These are phyloP conservation scores for Baudoinia panamericana DNA, from an alignment of 495 filamentous ascomycete genomes.

Conservation along the genomic window DNA sequence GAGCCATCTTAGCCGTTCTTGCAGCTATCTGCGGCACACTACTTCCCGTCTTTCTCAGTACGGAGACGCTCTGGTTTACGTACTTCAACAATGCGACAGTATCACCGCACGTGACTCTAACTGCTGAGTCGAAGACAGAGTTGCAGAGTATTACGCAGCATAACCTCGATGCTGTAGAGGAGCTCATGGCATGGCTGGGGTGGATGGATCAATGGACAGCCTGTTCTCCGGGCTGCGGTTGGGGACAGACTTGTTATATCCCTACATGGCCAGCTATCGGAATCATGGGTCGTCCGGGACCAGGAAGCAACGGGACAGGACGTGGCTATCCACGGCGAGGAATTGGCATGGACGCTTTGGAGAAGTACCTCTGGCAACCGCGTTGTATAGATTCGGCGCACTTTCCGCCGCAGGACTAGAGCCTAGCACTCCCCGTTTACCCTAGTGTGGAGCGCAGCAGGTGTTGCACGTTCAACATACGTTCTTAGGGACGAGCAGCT, in stretches of 20 bases:
- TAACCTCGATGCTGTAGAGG: neutral
- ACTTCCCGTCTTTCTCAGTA: neutral
- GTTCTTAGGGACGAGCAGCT: too few relatives aligned
- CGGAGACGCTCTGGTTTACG: neutral
- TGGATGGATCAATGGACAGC: conserved; percentile 9
- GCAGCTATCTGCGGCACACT: conserved; percentile 1
- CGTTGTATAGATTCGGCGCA: conserved; percentile 1
- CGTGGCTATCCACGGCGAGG: neutral
- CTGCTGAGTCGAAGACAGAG: neutral
- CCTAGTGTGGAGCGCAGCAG: too few relatives aligned
- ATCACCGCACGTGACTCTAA: neutral
- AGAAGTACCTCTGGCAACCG: conserved; percentile 1
- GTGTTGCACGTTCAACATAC: too few relatives aligned
- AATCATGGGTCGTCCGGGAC: neutral
- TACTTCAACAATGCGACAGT: conserved; percentile 5
- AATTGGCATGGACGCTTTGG: neutral
- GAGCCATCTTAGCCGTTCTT: conserved; percentile 1
- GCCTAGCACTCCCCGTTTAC: too few relatives aligned
- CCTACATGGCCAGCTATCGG: conserved; percentile 3
- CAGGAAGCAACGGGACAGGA: neutral
- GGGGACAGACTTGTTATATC: conserved; percentile 3
- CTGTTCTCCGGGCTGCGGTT: conserved; percentile 1
- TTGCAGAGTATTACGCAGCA: neutral
- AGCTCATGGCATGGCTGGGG: conserved; percentile 8
- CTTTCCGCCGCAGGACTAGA: conserved; percentile 1